These are phyloP conservation scores for Anthracocystis panici-leucophaei DNA, from an alignment of 1,284 basidiomycete species.

Conservation along the genomic window DNA sequence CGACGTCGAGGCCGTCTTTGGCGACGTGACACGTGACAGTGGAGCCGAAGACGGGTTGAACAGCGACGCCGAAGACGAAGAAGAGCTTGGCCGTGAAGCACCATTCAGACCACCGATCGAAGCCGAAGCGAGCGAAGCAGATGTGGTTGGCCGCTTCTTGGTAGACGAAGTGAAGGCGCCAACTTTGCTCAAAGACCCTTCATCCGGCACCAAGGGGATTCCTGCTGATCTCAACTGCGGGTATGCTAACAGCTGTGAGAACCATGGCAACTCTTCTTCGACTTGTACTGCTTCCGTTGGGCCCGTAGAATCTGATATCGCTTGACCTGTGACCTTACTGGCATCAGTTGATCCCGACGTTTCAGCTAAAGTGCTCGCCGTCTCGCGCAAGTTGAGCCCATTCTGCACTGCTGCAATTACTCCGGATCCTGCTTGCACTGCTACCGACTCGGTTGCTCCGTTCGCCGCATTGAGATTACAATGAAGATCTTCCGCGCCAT, in stretches of 20 bases:
- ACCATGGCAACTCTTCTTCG: constrained; percentile 57
- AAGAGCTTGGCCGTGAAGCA: constrained; percentile 20
- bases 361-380: constrained; percentile 31
- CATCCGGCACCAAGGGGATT: constrained; percentile 44
- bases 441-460: constrained; percentile 16
- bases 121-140: constrained; percentile 23
- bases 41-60: constrained; percentile 23
- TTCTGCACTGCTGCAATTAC: constrained; percentile 38
- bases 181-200: constrained; percentile 24
- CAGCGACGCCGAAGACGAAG: constrained; percentile 19
- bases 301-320: background rate
- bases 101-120: constrained; percentile 15
- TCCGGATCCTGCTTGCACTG: constrained; percentile 27
- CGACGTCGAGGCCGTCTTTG: constrained; percentile 17
- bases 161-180: constrained; percentile 10
- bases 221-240: constrained; percentile 55
- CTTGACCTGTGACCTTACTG: background rate
- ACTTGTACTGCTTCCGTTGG: constrained; percentile 2
- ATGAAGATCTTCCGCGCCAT: constrained; percentile 2
- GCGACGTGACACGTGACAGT: constrained; percentile 27
- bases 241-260: constrained; percentile 56
- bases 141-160: constrained; percentile 21
- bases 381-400: constrained; percentile 34
- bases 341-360: constrained; percentile 7
- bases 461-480: background rate